A percentile compares a stretch with the other conserved stretches of the same genome.
Conservation (phyloP, 1,284 basidiomycete genomes). For the Ustilago trichophora region DNA sequence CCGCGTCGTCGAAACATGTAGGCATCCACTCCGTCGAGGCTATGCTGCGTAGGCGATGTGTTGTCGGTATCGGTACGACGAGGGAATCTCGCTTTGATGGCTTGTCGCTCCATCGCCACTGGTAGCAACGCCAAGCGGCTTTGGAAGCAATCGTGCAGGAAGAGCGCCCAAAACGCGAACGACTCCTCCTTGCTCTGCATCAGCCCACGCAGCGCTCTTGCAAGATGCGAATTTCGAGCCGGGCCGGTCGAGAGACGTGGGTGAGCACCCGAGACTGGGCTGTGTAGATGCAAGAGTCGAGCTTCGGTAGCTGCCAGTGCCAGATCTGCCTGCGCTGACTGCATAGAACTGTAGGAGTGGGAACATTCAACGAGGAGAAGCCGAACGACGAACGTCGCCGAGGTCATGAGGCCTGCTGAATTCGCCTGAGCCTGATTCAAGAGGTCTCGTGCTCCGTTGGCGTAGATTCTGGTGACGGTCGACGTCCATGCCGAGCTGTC, state of each 20-base stretch:
- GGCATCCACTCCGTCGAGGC: constrained; percentile 4
- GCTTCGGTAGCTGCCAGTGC: constrained; percentile 11
- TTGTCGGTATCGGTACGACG: neutral
- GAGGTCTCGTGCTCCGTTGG: constrained; percentile 12
- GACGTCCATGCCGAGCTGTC: constrained; percentile 6
- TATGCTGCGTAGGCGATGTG: neutral
- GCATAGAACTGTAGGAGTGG: neutral
- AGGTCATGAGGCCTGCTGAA: neutral
- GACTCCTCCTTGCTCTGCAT: constrained; percentile 20
- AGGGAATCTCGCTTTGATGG: constrained; percentile 19
- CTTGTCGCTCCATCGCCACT: constrained; percentile 13
- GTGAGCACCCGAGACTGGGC: neutral
- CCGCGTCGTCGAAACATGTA: constrained; percentile 13
- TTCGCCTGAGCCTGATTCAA: constrained; percentile 3
- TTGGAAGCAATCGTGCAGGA: constrained; percentile 32
- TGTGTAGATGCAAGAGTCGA: constrained; percentile 20
- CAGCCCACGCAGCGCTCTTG: constrained; percentile 19
- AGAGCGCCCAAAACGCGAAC: constrained; percentile 25
- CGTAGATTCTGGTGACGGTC: constrained; percentile 6
- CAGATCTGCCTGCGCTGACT: constrained; percentile 7
- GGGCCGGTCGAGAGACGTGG: constrained; percentile 12
- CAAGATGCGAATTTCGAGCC: constrained; percentile 9
- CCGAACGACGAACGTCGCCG: constrained; percentile 9
- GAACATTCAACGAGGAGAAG: constrained; percentile 19
- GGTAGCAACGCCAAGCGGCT: constrained; percentile 13